Conservation (phyloP, 2,329 filamentous ascomycete species). For the Phaeosphaeriaceae sp. region DNA sequence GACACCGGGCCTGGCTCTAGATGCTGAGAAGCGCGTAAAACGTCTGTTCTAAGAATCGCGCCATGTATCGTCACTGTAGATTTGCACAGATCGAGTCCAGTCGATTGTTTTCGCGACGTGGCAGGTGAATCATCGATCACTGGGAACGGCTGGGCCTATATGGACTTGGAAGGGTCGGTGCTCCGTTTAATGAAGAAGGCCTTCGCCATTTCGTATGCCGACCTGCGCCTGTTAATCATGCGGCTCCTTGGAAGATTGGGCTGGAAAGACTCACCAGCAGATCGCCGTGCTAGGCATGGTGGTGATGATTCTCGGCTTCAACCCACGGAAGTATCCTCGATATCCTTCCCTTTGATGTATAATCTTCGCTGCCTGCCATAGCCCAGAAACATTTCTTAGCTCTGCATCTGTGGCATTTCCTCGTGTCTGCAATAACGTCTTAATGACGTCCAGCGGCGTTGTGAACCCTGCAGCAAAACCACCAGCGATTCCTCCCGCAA, state of each 20-base stretch:
- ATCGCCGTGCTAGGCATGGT: conserved; percentile 99
- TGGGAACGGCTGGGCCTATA: conserved; percentile 18
- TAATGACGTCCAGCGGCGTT: conserved; percentile 96
- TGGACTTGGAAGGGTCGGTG: conserved; percentile 34
- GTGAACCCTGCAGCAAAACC: conserved; percentile 93
- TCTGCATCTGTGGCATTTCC: conserved; percentile 83
- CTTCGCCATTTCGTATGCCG: conserved; percentile 72
- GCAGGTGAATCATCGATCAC: conserved; percentile 7
- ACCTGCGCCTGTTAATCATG: conserved; percentile 50
- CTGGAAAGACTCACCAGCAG: conserved; percentile 75
- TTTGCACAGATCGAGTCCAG: conserved; percentile 14
- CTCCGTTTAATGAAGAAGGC: conserved; percentile 66
- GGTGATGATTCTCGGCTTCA: conserved; percentile 88
- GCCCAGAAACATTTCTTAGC: conserved; percentile 82
- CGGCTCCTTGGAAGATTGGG: neutral
- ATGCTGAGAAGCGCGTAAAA: conserved; percentile 25
- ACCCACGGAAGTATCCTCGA: conserved; percentile 89
- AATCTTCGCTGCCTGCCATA: conserved; percentile 79
- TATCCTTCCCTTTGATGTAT: conserved; percentile 85
- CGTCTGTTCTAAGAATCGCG: conserved; percentile 16
- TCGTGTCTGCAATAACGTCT: conserved; percentile 94
- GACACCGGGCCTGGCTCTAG: conserved; percentile 18
- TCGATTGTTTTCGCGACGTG: conserved; percentile 5
- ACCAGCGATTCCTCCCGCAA: conserved; percentile 89
- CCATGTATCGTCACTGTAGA: conserved; percentile 18